Percentiles rank a stretch among this genome's conserved stretches.
phyloP scores from a whole-genome alignment of 768 basidiomycete genomes.

The Leccinellum luteum region DNA sequence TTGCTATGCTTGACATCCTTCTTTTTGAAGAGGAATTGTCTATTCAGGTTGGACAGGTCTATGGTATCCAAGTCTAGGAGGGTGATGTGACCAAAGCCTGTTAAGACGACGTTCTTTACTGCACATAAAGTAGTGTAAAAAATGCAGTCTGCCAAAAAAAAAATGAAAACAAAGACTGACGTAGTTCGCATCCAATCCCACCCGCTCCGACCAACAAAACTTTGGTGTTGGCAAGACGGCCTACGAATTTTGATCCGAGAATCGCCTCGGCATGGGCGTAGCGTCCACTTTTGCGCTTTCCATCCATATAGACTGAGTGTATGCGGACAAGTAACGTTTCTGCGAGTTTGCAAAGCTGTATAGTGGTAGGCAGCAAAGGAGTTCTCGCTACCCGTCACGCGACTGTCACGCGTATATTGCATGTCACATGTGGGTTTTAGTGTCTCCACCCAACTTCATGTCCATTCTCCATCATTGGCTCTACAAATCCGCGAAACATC shows the following conservation, averaged over 20 bases:
- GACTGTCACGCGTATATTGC: slow-evolving; percentile 26
- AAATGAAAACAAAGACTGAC: slow-evolving; percentile 43
- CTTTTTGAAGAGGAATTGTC: slow-evolving; percentile 95
- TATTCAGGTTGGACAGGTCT: slow-evolving; percentile 94
- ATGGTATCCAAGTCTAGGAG: slow-evolving; percentile 97
- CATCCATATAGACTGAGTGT: slow-evolving; percentile 2
- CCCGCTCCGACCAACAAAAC: slow-evolving; percentile 94
- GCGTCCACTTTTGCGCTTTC: slow-evolving; percentile 31
- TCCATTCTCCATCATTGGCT: slow-evolving; percentile 67
- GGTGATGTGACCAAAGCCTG: slow-evolving; percentile 90
- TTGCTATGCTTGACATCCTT: slow-evolving; percentile 98
- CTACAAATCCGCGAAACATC: slow-evolving; percentile 63
- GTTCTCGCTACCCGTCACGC: slow-evolving; percentile 21
- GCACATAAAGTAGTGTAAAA: not conserved
- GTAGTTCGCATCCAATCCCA: slow-evolving; percentile 94
- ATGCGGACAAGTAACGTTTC: not conserved
- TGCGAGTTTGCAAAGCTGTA: not conserved
- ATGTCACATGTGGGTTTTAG: slow-evolving; percentile 19
- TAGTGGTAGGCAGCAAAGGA: not conserved
- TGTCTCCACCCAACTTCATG: slow-evolving; percentile 64
- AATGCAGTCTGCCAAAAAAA: not conserved
- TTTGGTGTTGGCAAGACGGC: slow-evolving; percentile 56
- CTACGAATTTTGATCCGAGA: slow-evolving; percentile 70
- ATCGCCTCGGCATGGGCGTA: slow-evolving; percentile 71
- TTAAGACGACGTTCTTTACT: slow-evolving; percentile 96